These are phyloP conservation scores for Fusarium goolgardi DNA, from an alignment of 2,329 filamentous ascomycete species.

Conservation along the genomic window DNA sequence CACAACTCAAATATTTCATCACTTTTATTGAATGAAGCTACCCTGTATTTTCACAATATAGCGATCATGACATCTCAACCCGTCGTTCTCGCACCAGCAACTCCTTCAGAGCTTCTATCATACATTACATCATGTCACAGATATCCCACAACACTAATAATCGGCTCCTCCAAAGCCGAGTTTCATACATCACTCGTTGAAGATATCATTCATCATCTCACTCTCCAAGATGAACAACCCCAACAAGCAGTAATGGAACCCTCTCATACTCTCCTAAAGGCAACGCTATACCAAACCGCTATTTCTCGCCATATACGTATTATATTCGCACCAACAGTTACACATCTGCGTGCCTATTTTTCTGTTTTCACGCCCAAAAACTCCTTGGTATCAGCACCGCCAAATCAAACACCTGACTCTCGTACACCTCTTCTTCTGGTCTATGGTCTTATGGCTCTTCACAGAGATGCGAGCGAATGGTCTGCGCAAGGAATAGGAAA, in stretches of 20 bases:
- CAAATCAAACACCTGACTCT: constrained; percentile 35
- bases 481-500: constrained; percentile 77
- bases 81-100: constrained; percentile 63
- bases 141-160: constrained; percentile 73
- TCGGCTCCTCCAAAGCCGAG: constrained; percentile 73
- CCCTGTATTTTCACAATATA: constrained; percentile 22
- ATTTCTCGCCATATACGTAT: constrained; percentile 76
- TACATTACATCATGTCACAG: constrained; percentile 68
- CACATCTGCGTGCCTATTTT: constrained; percentile 81
- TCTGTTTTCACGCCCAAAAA: constrained; percentile 62
- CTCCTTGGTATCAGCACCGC: constrained; percentile 55
- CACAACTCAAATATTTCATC: neutral
- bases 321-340: constrained; percentile 79
- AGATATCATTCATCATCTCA: constrained; percentile 54
- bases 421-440: constrained; percentile 64
- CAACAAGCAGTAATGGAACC: neutral
- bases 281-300: constrained; percentile 76
- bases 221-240: constrained; percentile 4
- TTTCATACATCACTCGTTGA: constrained; percentile 72
- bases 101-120: constrained; percentile 71
- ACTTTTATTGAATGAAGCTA: constrained; percentile 4
- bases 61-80: constrained; percentile 46
- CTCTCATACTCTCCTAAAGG: constrained; percentile 60
- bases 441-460: constrained; percentile 73
- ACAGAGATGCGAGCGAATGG: constrained; percentile 77